Percentiles rank a stretch among this genome's conserved stretches.
Conservation (phyloP, 352 stramenopile species). For the Globisporangium alternatum region DNA sequence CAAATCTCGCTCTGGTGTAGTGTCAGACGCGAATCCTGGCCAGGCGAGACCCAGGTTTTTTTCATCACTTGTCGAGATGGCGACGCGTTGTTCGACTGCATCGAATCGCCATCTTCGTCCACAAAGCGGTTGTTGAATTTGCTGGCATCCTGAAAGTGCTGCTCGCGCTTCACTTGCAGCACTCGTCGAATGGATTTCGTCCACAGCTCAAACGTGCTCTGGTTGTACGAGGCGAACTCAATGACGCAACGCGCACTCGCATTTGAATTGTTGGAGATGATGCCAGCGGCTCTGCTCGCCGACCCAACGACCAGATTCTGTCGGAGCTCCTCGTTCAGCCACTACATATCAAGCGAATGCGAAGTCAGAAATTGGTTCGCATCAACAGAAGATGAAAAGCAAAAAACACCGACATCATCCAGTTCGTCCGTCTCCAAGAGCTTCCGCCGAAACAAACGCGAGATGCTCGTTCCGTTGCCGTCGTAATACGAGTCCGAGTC, state of each 20-base stretch:
- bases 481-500: slow-evolving; percentile 20
- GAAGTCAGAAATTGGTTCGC: background rate
- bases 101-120: slow-evolving; percentile 9
- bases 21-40: slow-evolving; percentile 79
- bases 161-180: slow-evolving; percentile 51
- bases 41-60: slow-evolving; percentile 68
- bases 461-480: slow-evolving; percentile 27
- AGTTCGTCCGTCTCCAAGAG: slow-evolving; percentile 72
- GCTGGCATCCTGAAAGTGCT: slow-evolving; percentile 25
- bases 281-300: slow-evolving; percentile 38
- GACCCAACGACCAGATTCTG: slow-evolving; percentile 52
- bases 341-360: slow-evolving; percentile 19
- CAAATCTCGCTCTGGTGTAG: slow-evolving; percentile 85
- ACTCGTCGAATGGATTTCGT: slow-evolving; percentile 78
- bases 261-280: slow-evolving; percentile 51
- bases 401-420: slow-evolving; percentile 49
- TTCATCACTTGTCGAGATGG: slow-evolving; percentile 5
- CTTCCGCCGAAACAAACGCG: slow-evolving; percentile 69
- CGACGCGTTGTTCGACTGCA: slow-evolving; percentile 16
- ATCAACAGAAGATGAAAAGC: background rate
- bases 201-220: slow-evolving; percentile 85
- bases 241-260: slow-evolving; percentile 63
- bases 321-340: slow-evolving; percentile 66
- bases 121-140: background rate
- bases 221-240: slow-evolving; percentile 78